Conservation (phyloP, 208 protist species). For the Crithidia fasciculata region DNA sequence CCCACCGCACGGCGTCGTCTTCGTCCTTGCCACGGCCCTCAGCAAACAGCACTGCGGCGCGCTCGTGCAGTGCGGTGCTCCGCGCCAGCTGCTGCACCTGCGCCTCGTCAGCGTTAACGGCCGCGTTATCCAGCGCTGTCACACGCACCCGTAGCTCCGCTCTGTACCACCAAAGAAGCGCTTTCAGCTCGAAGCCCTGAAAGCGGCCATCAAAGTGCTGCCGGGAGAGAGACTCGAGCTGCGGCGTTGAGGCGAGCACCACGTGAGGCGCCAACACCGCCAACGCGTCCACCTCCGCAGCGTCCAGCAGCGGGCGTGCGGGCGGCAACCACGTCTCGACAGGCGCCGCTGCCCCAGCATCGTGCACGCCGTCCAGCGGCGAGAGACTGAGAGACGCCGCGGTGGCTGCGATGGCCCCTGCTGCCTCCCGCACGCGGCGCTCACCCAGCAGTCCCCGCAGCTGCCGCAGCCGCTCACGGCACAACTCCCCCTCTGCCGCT, state of each 20-base stretch:
- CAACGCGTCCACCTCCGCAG: slow-evolving; percentile 40
- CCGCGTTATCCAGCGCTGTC: background rate
- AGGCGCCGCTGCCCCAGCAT: background rate
- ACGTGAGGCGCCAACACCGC: slow-evolving; percentile 51
- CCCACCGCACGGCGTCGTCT: slow-evolving; percentile 5
- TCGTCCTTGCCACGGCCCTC: background rate
- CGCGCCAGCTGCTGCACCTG: slow-evolving; percentile 43
- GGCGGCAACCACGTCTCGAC: slow-evolving; percentile 24
- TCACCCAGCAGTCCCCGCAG: slow-evolving; percentile 29
- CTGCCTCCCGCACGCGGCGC: slow-evolving; percentile 37
- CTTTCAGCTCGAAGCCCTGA: slow-evolving; percentile 52
- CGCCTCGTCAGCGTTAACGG: slow-evolving; percentile 16
- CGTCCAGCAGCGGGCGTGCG: slow-evolving; percentile 10
- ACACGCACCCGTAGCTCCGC: slow-evolving; percentile 34
- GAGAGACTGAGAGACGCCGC: background rate
- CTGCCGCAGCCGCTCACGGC: slow-evolving; percentile 14
- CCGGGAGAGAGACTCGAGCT: slow-evolving; percentile 49
- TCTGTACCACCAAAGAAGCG: slow-evolving; percentile 51
- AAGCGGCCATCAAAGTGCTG: slow-evolving; percentile 44
- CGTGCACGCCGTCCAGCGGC: background rate
- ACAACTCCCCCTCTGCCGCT: slow-evolving; percentile 26
- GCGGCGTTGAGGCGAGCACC: slow-evolving; percentile 45
- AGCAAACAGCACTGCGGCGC: slow-evolving; percentile 20
- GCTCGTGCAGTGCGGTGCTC: slow-evolving; percentile 40
- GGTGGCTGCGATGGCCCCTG: slow-evolving; percentile 14